Evolutionary conservation across 305 asterid species (phyloP), one percentile per base, ranked within the genome.

Genomic region (Rubia peregrina): DNA sequence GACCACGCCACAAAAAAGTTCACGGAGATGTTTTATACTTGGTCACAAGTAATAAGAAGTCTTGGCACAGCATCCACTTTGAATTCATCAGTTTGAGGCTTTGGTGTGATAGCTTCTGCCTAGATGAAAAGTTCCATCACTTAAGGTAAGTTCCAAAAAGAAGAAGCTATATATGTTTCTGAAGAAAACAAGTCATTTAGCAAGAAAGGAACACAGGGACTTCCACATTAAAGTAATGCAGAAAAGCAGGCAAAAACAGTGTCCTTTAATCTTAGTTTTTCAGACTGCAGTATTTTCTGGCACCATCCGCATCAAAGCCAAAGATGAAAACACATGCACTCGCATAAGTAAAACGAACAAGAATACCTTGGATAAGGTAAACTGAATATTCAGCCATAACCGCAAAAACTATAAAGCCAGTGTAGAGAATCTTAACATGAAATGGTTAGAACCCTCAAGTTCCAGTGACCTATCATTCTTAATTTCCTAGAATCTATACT

Each of bases 31-130:
- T 46, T 22, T 74, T 83, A 85, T 90, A 92, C 98, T 90, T 90
- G 98, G 80, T 92, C 97, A 80, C 97, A 90, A 61, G 98, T 92
- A 80, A 92, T 77, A 77, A 92, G 90, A 84, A 92, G 85, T 67
- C 86, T 85, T 72, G 95, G 84, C 83, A 75, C 82, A 38, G 89
- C 95, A 79, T 87, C 91, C 80, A 71, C 85, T 77, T 78, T 77
- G 80, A 73, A 59, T 79, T 83, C 86, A 72, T 83, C 80, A 75
- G 79, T 80, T 42, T 74, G 85, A 80, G 76, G 86, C 87, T 85
- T 88, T 82, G 86, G 77, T 79, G 71, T 78, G 80, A 73, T 85
- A 76, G 84, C 90, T 85, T 88, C 90, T 74, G 86, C 98, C 98
- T 92, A 86, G 69, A 78, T 79, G 80, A 80, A 81, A 79, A 79